These are phyloP conservation scores for Gossypioides kirkii DNA, from an alignment of 345 rosid genomes.

Conservation along the genomic window DNA sequence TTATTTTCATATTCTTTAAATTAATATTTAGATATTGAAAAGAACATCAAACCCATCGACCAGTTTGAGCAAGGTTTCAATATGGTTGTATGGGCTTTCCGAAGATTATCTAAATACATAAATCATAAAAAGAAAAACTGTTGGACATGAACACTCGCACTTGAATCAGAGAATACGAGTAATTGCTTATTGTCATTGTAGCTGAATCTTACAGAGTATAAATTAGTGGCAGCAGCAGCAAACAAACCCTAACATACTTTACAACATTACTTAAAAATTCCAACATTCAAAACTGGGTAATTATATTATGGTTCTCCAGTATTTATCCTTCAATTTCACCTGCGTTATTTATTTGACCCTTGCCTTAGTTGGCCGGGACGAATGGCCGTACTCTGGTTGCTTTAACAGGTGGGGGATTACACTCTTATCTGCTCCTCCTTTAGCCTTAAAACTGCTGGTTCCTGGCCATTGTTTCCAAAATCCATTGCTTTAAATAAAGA, in stretches of 20 bases:
- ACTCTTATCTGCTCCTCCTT: conserved; percentile 67
- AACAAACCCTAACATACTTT: conserved; percentile 10
- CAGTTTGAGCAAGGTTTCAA: too few species aligned
- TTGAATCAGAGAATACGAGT: too few species aligned
- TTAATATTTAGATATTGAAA: too few species aligned
- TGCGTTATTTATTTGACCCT: neutral
- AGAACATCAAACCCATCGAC: too few species aligned
- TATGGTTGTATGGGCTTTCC: too few species aligned
- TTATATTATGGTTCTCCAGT: conserved; percentile 7
- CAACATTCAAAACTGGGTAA: conserved; percentile 19
- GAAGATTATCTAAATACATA: too few species aligned
- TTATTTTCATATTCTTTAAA: too few species aligned
- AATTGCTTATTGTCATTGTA: conserved; percentile 5
- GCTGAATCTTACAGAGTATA: neutral
- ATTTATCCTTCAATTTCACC: neutral
- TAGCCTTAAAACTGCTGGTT: conserved; percentile 58
- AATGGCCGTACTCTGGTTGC: neutral
- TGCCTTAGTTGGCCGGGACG: conserved; percentile 17
- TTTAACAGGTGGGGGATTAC: conserved; percentile 17
- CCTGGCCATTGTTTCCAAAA: conserved; percentile 43
- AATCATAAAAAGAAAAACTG: too few species aligned
- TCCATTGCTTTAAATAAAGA: conserved; percentile 35
- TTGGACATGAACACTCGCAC: too few species aligned
- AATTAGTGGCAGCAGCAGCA: neutral
- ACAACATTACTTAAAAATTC: conserved; percentile 15